These are phyloP conservation scores for Lichtheimia ramosa DNA, from an alignment of 371 early-diverging fungal species.

Conservation along the genomic window DNA sequence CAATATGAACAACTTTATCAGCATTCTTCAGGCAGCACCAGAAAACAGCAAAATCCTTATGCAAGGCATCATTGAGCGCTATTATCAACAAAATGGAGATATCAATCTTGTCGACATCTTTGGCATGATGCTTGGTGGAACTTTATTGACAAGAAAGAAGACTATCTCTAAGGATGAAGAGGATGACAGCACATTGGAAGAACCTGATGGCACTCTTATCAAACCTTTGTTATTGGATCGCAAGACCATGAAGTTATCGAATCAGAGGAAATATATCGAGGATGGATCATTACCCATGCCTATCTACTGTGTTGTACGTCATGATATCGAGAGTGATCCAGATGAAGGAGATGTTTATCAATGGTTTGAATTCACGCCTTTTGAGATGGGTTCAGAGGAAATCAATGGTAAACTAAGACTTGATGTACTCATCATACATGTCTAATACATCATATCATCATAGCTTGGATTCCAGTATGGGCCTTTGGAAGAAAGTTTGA, in stretches of 20 bases:
- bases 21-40: conserved; percentile 32
- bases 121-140: conserved; percentile 62
- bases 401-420: conserved; percentile 48
- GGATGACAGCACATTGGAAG: not conserved
- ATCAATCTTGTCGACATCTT: conserved; percentile 70
- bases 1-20: conserved; percentile 33
- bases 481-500: conserved; percentile 72
- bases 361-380: conserved; percentile 83
- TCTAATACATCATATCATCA: not conserved
- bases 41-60: conserved; percentile 46
- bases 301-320: conserved; percentile 74
- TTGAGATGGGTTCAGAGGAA: conserved; percentile 77
- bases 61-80: conserved; percentile 54
- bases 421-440: not conserved
- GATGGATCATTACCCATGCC: conserved; percentile 72
- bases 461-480: conserved; percentile 76
- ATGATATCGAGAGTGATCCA: conserved; percentile 21
- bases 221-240: conserved; percentile 21
- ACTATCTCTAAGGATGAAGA: not conserved
- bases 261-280: conserved; percentile 49
- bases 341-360: conserved; percentile 50
- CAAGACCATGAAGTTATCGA: conserved; percentile 32
- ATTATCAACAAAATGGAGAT: conserved; percentile 43
- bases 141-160: conserved; percentile 45
- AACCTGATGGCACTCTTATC: not conserved